These are phyloP conservation scores for Cardamine occulta DNA, from an alignment of 345 rosid species.

Conservation along the genomic window DNA sequence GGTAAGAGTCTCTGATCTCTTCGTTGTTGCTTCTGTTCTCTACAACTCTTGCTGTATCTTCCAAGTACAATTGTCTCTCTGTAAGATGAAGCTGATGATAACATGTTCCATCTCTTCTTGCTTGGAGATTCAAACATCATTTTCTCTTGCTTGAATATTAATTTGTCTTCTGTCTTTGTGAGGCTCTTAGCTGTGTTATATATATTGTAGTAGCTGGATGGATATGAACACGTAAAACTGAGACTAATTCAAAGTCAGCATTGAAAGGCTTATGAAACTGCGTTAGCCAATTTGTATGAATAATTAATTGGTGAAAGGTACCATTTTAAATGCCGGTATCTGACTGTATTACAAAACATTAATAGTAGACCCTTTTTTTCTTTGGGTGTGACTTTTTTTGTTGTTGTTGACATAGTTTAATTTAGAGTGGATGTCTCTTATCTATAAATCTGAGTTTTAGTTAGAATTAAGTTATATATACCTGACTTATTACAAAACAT, in stretches of 20 bases:
- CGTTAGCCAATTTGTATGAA: conserved; percentile 35
- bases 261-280: conserved; percentile 31
- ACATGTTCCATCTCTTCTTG: conserved; percentile 36
- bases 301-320: conserved; percentile 6
- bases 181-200: conserved; percentile 25
- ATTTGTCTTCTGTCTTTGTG: conserved; percentile 14
- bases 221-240: conserved; percentile 14
- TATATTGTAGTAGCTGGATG: conserved; percentile 2
- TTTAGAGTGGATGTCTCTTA: too few relatives aligned
- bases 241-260: conserved; percentile 41
- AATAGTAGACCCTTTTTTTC: conserved; percentile 5
- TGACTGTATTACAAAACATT: conserved; percentile 8
- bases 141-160: not conserved
- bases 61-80: conserved; percentile 42
- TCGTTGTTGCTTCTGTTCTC: conserved; percentile 30
- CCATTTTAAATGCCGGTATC: conserved; percentile 19
- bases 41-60: conserved; percentile 40
- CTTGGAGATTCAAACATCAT: conserved; percentile 31
- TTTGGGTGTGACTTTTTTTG: not conserved
- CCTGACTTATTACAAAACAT: too few relatives aligned
- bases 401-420: not conserved
- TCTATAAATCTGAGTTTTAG: not conserved
- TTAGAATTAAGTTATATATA: not conserved
- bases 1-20: conserved; percentile 25
- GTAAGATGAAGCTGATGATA: conserved; percentile 34